Base-by-base conservation (phyloP, 768 basidiomycete species). In the Hygrocybe punicea region DNA sequence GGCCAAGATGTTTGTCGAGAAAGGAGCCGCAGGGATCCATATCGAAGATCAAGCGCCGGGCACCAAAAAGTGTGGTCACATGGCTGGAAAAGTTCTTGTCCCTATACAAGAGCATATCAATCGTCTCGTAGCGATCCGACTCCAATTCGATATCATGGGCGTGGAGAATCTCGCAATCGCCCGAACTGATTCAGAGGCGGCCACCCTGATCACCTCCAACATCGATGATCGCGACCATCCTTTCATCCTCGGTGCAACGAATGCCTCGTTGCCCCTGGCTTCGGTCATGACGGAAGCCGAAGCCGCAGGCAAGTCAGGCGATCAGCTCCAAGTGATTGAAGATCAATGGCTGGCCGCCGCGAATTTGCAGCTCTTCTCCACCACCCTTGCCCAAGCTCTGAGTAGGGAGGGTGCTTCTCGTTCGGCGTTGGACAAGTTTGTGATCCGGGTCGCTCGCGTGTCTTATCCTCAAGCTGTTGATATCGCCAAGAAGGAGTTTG, bases 121-220 rank as follows among this genome's bases (percentile, higher is more conserved):
- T 73, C 91, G 97, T 52, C 87, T 99, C 56, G 86, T 98, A 50
- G 95, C 97, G 44, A 96, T 98, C 68, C 92, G 97, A 24, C 81
- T 98, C 44, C 97, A 98, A 75, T 98, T 88, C 69, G 97, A 98
- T 69, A 91, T 99, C 69, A 95, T 98, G 94, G 95, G 96, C 54
- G 93, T 97, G 47, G 89, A 91, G 66, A 98, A 97, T 73, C 82
- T 98, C 63, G 83, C 90, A 65, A 82, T 99, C 68, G 90, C 94
- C 7, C 85, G 97, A 55, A 98, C 97, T 2, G 96, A 98, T 70
- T 95, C 95, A 4, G 96, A 98, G 72, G 96, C 97, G 5, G 96
- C 97, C 1, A 98, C 97, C 2, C 84, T 99, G 66, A 91, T 98
- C 76, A 90, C 93, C 36, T 87, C 91, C 62, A 98, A 98, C 74